Evolutionary conservation across 2,329 filamentous ascomycete species (phyloP).

Genomic region (Ophiostoma sp.): DNA sequence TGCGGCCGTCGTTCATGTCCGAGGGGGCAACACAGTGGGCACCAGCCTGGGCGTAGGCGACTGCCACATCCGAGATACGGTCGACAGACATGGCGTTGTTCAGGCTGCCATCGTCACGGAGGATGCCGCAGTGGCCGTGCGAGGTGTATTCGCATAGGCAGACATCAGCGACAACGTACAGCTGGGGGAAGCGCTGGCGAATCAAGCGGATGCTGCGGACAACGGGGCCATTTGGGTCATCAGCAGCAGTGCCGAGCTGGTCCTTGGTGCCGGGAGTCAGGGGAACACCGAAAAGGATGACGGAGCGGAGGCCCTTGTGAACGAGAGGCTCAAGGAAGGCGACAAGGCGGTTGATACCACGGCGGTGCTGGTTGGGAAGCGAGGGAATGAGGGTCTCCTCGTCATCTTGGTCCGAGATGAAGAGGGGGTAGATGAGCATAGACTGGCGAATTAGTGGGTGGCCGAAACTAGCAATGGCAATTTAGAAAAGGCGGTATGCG

Average conservation of each 20-base stretch:
- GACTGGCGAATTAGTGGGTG: conserved; percentile 50
- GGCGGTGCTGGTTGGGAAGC: conserved; percentile 81
- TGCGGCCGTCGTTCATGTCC: conserved; percentile 98
- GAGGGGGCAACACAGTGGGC: conserved; percentile 95
- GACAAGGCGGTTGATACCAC: conserved; percentile 79
- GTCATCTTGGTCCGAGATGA: conserved; percentile 89
- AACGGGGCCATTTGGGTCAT: conserved; percentile 88
- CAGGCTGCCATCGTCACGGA: conserved; percentile 84
- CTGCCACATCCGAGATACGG: conserved; percentile 92
- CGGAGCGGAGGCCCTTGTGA: conserved; percentile 81
- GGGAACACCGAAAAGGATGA: conserved; percentile 94
- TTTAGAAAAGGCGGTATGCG: not conserved
- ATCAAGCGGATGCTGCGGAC: conserved; percentile 81
- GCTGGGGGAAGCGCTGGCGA: conserved; percentile 75
- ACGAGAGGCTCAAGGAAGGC: conserved; percentile 82
- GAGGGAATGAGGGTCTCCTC: conserved; percentile 88
- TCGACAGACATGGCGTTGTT: conserved; percentile 94
- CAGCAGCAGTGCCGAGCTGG: conserved; percentile 81
- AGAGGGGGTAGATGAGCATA: conserved; percentile 97
- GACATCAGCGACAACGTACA: conserved; percentile 89
- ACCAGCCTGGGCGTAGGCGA: conserved; percentile 91
- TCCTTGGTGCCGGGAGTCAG: conserved; percentile 78
- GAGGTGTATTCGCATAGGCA: conserved; percentile 98
- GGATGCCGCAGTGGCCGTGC: conserved; percentile 94
- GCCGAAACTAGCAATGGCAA: too few relatives aligned